A percentile compares a stretch with the other conserved stretches of the same genome.
Evolutionary conservation across 2,329 filamentous ascomycete species (phyloP).

Genomic region (Phoma sp.): DNA sequence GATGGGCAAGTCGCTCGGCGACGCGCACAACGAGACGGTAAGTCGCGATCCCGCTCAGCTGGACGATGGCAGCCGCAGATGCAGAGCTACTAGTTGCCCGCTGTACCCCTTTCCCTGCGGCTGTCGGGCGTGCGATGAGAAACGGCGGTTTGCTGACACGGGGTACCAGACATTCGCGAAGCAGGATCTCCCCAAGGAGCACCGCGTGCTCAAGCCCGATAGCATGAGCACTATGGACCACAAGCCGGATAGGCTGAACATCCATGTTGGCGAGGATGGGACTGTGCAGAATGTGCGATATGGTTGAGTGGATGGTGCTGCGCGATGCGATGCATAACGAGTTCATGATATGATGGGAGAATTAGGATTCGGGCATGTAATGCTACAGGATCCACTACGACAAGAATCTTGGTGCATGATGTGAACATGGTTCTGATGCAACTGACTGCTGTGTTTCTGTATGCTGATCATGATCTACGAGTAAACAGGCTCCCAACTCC

Average conservation of each 20-base stretch:
- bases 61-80: no score
- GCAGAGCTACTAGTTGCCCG: not conserved
- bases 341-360: no score
- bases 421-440: not conserved
- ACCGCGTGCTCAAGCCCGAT: slow-evolving; percentile 55
- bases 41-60: slow-evolving; percentile 4
- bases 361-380: no score
- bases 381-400: not conserved
- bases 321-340: not conserved
- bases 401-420: not conserved
- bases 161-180: slow-evolving; percentile 57
- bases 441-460: not conserved
- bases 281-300: slow-evolving; percentile 56
- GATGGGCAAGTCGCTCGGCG: slow-evolving; percentile 59
- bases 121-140: not conserved
- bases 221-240: slow-evolving; percentile 56
- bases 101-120: slow-evolving; percentile 2
- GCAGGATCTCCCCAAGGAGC: slow-evolving; percentile 55
- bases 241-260: slow-evolving; percentile 56
- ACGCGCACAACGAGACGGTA: slow-evolving; percentile 53
- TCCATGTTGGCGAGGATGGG: slow-evolving; percentile 56
- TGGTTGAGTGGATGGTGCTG: slow-evolving; percentile 42
- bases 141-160: not conserved
- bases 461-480: not conserved
- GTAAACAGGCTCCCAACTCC: not conserved